Base-by-base conservation (phyloP, 345 rosid genomes). In the Heritiera littoralis region DNA sequence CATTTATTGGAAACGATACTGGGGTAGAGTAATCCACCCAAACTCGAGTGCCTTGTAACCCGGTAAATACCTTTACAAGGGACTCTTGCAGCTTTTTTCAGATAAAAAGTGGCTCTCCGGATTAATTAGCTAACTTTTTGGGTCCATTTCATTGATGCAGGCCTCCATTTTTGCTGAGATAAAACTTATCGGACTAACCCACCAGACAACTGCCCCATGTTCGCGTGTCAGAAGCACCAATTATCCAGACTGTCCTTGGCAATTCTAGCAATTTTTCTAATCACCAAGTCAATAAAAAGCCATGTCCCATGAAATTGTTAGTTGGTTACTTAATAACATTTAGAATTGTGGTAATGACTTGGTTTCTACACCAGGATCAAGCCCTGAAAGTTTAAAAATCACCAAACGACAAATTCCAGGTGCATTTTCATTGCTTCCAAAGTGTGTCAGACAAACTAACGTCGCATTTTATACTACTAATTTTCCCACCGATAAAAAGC, bases 11-110 rank as follows among this genome's bases (percentile, higher is more conserved):
- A 1, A n/a, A 66, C n/a, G 2, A 7, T n/a, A 18, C 13, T 23
- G 28, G 61, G 52, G 54, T 38, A 40, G 79, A 35, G 38, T 35
- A 35, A 61, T 63, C 78, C 40, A 0, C 38, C 77, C 56, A 55
- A 56, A 61, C 52, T 72, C 32, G 7, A 70, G 74, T 77, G 46
- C 72, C 46, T 65, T 52, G 18, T 7, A 20, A 40, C 38, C 66
- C 15, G 40, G 73, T 63, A 55, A 82, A 14, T 55, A 3, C 38
- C 38, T 1, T 35, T 35, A 74, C 60, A 5, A 79, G 69, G 66
- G 59, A 41, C 78, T 7, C 43, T 55, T 66, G 74, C 86, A 80
- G 84, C 88, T 78, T 81, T 83, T 82, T 78, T 63, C 76, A 60
- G 58, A 56, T 60, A 61, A 64, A 80, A 64, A 67, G 56, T 45